These are phyloP conservation scores for Dissophora globulifera DNA, from an alignment of 192 early-diverging fungal genomes.

Conservation along the genomic window DNA sequence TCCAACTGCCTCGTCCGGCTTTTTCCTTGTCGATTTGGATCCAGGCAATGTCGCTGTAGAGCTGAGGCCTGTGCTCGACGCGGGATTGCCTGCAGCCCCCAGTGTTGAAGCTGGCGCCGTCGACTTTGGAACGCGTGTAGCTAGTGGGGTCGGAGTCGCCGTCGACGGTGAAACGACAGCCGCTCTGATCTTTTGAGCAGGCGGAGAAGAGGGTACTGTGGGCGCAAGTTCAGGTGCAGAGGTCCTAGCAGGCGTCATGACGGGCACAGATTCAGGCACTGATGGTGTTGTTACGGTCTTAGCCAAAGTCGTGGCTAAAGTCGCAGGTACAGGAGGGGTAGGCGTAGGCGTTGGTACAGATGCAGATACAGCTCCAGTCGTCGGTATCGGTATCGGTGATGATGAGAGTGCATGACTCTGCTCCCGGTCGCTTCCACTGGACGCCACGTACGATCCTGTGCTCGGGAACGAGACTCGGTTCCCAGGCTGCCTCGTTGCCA, in stretches of 20 bases:
- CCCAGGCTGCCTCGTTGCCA: constrained; percentile 11
- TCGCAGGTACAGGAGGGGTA: too few relatives aligned
- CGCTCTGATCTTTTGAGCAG: too few relatives aligned
- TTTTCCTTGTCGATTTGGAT: constrained; percentile 1
- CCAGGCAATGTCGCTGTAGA: constrained; percentile 16
- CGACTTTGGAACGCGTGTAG: background rate
- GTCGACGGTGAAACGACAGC: background rate
- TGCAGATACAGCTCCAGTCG: background rate
- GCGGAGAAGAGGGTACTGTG: background rate
- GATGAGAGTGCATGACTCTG: background rate
- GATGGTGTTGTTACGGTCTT: too few relatives aligned
- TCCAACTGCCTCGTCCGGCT: background rate
- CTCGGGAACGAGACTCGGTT: constrained; percentile 51
- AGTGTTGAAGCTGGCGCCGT: background rate
- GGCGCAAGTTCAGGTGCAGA: background rate
- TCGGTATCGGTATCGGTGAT: background rate
- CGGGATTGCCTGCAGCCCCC: background rate
- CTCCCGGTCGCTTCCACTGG: constrained; percentile 46
- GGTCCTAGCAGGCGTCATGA: too few relatives aligned
- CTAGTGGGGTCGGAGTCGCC: background rate
- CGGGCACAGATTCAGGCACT: too few relatives aligned
- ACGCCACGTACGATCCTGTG: constrained; percentile 44
- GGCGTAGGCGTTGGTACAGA: background rate
- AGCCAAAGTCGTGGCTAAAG: too few relatives aligned
- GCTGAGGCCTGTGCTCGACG: constrained; percentile 16